Percentiles rank a stretch among this genome's conserved stretches.
These are phyloP conservation scores for Phragmites australis DNA, from an alignment of 176 grass and related monocot genomes.

Conservation along the genomic window DNA sequence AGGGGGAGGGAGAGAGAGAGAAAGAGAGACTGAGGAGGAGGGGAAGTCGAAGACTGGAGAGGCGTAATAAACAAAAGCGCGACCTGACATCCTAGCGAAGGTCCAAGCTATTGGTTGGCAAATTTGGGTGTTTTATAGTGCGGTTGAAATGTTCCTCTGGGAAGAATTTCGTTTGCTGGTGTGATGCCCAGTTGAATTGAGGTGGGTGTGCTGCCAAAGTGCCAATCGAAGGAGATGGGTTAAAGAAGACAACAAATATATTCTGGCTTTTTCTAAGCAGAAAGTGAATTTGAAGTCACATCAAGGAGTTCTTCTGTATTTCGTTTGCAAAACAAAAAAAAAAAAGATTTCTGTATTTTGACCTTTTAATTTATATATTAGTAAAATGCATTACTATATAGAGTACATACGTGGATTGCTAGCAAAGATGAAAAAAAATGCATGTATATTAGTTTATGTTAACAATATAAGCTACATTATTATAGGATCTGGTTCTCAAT, in stretches of 20 bases:
- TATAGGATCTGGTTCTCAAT: no score
- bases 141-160: conserved; percentile 39
- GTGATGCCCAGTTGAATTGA: conserved; percentile 7
- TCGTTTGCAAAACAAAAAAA: no score
- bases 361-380: no score
- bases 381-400: no score
- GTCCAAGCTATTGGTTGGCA: conserved; percentile 11
- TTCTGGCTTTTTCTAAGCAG: not conserved
- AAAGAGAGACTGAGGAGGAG: no score
- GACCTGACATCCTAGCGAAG: not conserved
- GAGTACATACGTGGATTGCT: no score
- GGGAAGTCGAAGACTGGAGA: conserved; percentile 28
- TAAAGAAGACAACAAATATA: no score
- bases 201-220: conserved; percentile 27
- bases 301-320: no score
- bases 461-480: no score
- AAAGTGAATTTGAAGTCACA: not conserved
- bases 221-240: not conserved
- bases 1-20: not conserved
- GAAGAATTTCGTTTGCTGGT: conserved; percentile 15
- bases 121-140: conserved; percentile 40
- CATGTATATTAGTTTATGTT: no score
- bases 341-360: not conserved
- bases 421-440: no score
- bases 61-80: conserved; percentile 35